phyloP scores from a whole-genome alignment of 192 early-diverging fungal genomes.

The Backusella sp. region DNA sequence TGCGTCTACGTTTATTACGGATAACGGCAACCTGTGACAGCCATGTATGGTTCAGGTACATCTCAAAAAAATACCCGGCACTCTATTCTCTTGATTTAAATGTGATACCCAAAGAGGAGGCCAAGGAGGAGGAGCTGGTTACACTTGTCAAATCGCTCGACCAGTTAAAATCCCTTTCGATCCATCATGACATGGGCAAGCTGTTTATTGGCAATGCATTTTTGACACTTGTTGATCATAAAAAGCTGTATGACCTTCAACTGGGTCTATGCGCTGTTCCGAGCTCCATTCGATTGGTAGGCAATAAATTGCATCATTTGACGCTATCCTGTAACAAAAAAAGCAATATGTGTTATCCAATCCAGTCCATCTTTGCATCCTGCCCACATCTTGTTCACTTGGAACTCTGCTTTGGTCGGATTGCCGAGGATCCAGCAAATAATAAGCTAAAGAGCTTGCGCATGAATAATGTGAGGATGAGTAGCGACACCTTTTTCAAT shows the following conservation, averaged over 20 bases:
- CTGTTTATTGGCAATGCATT: background rate
- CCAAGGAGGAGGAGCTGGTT: background rate
- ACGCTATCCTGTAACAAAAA: background rate
- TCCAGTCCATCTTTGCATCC: background rate
- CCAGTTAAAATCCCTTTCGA: background rate
- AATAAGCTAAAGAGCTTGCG: background rate
- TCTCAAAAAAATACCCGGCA: background rate
- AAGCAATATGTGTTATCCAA: background rate
- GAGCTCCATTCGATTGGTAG: too few species aligned
- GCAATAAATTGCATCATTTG: background rate
- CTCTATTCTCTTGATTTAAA: background rate
- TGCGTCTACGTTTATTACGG: background rate
- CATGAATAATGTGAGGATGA: background rate
- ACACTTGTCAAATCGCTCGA: background rate
- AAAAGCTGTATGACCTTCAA: background rate
- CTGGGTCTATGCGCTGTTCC: background rate
- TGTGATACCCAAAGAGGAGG: background rate
- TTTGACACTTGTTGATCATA: background rate
- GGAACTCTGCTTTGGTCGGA: background rate
- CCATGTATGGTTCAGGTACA: background rate
- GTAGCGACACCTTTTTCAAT: background rate
- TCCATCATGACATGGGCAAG: background rate
- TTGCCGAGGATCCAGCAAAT: background rate
- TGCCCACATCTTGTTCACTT: background rate
- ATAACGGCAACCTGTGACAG: background rate